These are phyloP conservation scores for Sophora flavescens DNA, from an alignment of 306 rosid genomes.

Conservation along the genomic window DNA sequence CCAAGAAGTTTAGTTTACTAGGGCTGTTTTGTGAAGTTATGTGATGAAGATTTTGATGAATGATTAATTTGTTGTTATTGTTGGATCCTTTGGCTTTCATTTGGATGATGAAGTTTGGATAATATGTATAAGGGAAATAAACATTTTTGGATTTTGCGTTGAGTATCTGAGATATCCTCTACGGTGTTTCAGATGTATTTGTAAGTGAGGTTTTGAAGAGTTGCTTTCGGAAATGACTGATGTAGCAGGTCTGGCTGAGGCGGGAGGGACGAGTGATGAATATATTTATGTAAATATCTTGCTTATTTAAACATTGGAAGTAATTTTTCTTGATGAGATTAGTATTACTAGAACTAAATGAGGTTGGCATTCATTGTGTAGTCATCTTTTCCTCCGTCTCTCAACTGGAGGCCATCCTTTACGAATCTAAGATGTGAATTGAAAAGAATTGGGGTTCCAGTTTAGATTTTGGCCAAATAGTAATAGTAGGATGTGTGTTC, in stretches of 20 bases:
- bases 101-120: conserved; percentile 45
- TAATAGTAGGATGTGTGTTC: too few species aligned
- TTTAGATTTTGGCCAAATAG: too few species aligned
- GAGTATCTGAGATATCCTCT: conserved; percentile 37
- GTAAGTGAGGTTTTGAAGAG: conserved; percentile 46
- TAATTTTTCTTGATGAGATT: too few species aligned
- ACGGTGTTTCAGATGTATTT: conserved; percentile 48
- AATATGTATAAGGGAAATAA: conserved; percentile 44
- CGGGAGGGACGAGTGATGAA: conserved; percentile 94
- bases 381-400: too few species aligned
- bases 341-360: too few species aligned
- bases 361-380: too few species aligned
- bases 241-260: conserved; percentile 65
- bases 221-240: conserved; percentile 74
- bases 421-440: too few species aligned
- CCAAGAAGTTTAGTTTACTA: conserved; percentile 32
- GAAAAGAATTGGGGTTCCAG: too few species aligned
- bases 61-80: conserved; percentile 7
- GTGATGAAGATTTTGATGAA: conserved; percentile 31
- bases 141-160: conserved; percentile 41
- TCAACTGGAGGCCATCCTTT: too few species aligned
- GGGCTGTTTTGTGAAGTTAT: conserved; percentile 34
- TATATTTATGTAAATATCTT: too few species aligned
- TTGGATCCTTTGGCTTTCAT: conserved; percentile 35
- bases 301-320: too few species aligned